Percentiles rank a stretch among this genome's conserved stretches.
These are phyloP conservation scores for Venturia effusa DNA, from an alignment of 2,329 filamentous ascomycete species.

Conservation along the genomic window DNA sequence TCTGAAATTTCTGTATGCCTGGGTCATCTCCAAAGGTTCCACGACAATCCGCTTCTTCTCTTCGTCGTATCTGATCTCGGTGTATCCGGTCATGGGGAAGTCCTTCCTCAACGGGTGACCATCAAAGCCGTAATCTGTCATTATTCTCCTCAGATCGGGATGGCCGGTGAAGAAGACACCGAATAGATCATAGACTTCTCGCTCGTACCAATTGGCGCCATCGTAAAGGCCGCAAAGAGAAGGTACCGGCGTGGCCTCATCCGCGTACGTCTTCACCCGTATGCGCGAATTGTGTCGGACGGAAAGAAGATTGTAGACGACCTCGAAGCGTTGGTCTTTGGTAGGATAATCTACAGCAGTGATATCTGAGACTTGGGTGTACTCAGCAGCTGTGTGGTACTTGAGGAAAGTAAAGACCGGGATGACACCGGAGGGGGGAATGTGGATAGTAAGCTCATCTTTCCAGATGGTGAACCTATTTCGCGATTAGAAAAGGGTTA, in stretches of 20 bases:
- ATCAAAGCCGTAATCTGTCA: slow-evolving; percentile 99
- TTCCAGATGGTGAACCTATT: slow-evolving; percentile 92
- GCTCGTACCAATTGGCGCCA: slow-evolving; percentile 97
- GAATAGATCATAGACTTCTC: slow-evolving; percentile 95
- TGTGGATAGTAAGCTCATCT: slow-evolving; percentile 92
- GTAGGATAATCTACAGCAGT: slow-evolving; percentile 95
- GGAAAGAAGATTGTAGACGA: slow-evolving; percentile 94
- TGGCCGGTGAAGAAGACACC: slow-evolving; percentile 95
- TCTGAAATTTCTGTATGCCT: slow-evolving; percentile 98
- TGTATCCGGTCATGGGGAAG: slow-evolving; percentile 96
- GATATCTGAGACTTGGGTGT: slow-evolving; percentile 84
- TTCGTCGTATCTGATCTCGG: slow-evolving; percentile 94
- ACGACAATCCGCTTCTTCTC: slow-evolving; percentile 99
- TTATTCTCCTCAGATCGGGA: slow-evolving; percentile 90
- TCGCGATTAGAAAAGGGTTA: neutral
- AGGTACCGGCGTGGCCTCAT: slow-evolving; percentile 88
- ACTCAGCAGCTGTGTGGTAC: slow-evolving; percentile 95
- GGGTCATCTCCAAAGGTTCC: slow-evolving; percentile 92
- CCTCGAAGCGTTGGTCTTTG: slow-evolving; percentile 88
- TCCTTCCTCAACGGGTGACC: slow-evolving; percentile 96
- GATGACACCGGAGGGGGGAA: slow-evolving; percentile 75
- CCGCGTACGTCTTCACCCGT: slow-evolving; percentile 96
- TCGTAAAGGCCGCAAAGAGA: slow-evolving; percentile 80
- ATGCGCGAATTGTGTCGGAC: slow-evolving; percentile 95
- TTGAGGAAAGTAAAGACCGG: slow-evolving; percentile 93